Base-by-base conservation (phyloP, 2,329 filamentous ascomycete species). In the Epicoccum sorghinum region DNA sequence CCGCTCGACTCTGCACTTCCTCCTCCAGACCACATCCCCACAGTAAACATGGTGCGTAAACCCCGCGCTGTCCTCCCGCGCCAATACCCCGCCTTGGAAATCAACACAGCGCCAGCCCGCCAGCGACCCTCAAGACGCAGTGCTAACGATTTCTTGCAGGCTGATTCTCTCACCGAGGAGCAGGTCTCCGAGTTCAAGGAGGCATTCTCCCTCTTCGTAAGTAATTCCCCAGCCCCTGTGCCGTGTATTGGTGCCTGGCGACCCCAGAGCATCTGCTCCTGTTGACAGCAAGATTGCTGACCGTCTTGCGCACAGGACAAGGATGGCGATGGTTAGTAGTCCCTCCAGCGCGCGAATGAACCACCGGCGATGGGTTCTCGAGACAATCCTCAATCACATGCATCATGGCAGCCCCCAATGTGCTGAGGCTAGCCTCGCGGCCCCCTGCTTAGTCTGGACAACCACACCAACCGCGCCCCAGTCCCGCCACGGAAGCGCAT, bases 131-230 rank as follows among this genome's bases (percentile, higher is more conserved):
- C 41, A 33, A 35, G 24, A 32, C 25, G 22, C 47, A 42, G 30
- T 57, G 47, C 73, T 75, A 55, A 75, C 70, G 36, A 7, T 8
- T 42, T 50, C 24, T 30, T 44, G 54, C 77, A 98, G 93, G 93
- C 93, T 78, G 95, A 99, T 79, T 93, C 93, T 79, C 89, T 99
- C 75, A 98, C 95, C 71, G 95, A 99, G 86, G 95, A 99, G 83
- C 95, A 99, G 86, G 95, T 99, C 78, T 98, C 95, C 77, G 95
- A 99, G 84, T 99, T 98, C 86, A 99, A 98, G 90, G 95, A 99
- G 84, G 95, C 95, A 51, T 99, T 99, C 83, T 99, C 95, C 78
- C 91, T 99, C 67, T 99, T 99, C 81, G 95, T 99, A 89, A 89
- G 95, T 88, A 50, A 35, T 51, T 52, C 57, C 30, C 13, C 24